A percentile compares a stretch with the other conserved stretches of the same genome.
Conservation (phyloP, 139 green algal species). For the Haematococcus lacustris region DNA sequence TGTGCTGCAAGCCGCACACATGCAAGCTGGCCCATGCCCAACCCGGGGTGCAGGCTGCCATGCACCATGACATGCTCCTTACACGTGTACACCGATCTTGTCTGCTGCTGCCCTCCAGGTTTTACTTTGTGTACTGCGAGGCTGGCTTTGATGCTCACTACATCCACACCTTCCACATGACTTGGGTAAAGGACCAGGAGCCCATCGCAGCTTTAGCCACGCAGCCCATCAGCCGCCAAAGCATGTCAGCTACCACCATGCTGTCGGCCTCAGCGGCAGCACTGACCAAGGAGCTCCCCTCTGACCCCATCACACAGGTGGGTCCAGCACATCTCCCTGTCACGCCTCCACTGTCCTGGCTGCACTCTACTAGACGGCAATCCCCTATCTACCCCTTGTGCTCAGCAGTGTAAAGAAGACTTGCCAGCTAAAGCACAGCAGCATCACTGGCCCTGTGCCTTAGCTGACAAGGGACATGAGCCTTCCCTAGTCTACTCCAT, state of each 20-base stretch:
- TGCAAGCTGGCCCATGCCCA: no score
- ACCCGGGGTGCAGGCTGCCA: background rate
- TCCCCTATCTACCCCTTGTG: no score
- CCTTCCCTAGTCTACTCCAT: no score
- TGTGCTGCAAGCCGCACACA: background rate
- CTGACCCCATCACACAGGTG: slow-evolving; percentile 48
- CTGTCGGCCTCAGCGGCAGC: slow-evolving; percentile 3
- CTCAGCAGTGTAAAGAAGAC: no score
- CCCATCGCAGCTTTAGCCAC: background rate
- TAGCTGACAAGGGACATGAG: no score
- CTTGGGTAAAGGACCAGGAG: slow-evolving; percentile 48
- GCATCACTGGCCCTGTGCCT: no score
- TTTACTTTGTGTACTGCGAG: slow-evolving; percentile 96
- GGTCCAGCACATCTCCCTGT: background rate
- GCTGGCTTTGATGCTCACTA: slow-evolving; percentile 78
- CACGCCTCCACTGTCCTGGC: no score
- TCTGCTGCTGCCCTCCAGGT: slow-evolving; percentile 29
- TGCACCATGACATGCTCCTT: background rate
- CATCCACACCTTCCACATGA: slow-evolving; percentile 84
- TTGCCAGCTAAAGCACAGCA: no score
- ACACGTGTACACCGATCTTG: no score
- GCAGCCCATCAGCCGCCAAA: background rate
- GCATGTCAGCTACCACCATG: background rate
- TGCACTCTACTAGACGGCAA: no score
- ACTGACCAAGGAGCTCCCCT: slow-evolving; percentile 32